Evolutionary conservation across 108 stramenopile species (phyloP), one percentile per base, ranked within the genome.

Genomic region (Nitzschia sp.): DNA sequence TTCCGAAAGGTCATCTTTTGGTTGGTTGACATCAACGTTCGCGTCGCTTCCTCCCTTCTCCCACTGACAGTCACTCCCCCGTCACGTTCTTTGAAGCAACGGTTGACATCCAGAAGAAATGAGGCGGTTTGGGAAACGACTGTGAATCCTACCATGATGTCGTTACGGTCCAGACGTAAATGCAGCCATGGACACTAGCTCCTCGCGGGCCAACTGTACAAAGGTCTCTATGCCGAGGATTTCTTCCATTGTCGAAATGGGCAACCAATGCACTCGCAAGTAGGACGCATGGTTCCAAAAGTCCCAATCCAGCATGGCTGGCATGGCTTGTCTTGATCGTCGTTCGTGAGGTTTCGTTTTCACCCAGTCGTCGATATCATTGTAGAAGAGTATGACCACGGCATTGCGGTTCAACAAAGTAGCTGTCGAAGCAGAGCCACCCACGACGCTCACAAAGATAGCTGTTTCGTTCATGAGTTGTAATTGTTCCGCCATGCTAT

Each of bases 251-350:
- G 67, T 44, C 25, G 41, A 26, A 14, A 70, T 54, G 11, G 75
- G 75, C 41, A 79, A 22, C 78, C 78, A 79, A 71, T 74, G 72
- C 6, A 75, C 73, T 12, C 63, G 68, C 15, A 79, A 19, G 53
- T 79, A 65, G 8, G 67, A 51, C 0, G 68, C 53, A 48, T 74
- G 69, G 53, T 79, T 79, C 63, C 70, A 67, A 65, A 75, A 67
- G 41, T 79, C 78, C 58, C 58, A 79, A 65, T 79, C 78, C 68
- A 79, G 41, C 48, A 57, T 51, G 25, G 65, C 39, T 3, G 77
- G 72, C 53, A 72, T 65, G 8, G 7, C 10, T 17, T 40, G 24
- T 26, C 21, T 17, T 7, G 41, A 26, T 40, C 19, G 26, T 17
- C 24, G 24, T 1, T 60, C 19, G 29, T 34, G 29, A n/a, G 21